Evolutionary conservation across 352 stramenopile genomes (phyloP).

Genomic region (Phytophthora lateralis): DNA sequence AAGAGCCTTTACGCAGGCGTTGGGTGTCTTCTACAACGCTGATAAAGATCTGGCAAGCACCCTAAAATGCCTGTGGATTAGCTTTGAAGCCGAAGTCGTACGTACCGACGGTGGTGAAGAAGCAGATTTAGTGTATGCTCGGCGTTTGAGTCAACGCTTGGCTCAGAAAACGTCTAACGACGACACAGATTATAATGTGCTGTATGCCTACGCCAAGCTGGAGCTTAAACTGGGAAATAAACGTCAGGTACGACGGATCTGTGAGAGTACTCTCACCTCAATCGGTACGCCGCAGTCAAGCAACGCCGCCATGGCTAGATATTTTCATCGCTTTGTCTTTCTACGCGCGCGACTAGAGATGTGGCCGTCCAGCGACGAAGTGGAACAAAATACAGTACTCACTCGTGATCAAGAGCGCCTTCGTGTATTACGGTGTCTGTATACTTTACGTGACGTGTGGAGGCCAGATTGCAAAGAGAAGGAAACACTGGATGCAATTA

Average conservation of each 20-base stretch:
- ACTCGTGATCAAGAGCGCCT: slow-evolving; percentile 12
- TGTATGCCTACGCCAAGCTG: slow-evolving; percentile 61
- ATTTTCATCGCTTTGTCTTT: slow-evolving; percentile 64
- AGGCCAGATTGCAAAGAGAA: slow-evolving; percentile 22
- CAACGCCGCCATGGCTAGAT: slow-evolving; percentile 9
- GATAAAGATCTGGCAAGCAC: slow-evolving; percentile 20
- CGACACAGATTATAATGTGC: slow-evolving; percentile 30
- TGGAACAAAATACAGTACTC: slow-evolving; percentile 4
- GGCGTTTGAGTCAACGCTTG: slow-evolving; percentile 46
- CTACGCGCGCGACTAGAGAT: slow-evolving; percentile 47
- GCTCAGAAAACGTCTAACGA: slow-evolving; percentile 10
- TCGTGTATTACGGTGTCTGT: slow-evolving; percentile 34
- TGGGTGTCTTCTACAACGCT: slow-evolving; percentile 22
- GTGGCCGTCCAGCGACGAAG: slow-evolving; percentile 21
- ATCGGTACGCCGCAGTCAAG: slow-evolving; percentile 12
- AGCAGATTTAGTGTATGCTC: slow-evolving; percentile 16
- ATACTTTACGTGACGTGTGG: slow-evolving; percentile 47
- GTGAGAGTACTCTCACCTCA: slow-evolving; percentile 55
- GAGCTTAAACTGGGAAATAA: slow-evolving; percentile 53
- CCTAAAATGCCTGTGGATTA: slow-evolving; percentile 59
- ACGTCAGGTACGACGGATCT: slow-evolving; percentile 56
- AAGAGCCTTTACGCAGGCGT: slow-evolving; percentile 37
- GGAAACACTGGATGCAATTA: slow-evolving; percentile 42
- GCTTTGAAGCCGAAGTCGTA: slow-evolving; percentile 45
- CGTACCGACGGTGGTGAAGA: background rate